Evolutionary conservation across 176 grass and related monocot species (phyloP).

Genomic region (Zea luxurians): DNA sequence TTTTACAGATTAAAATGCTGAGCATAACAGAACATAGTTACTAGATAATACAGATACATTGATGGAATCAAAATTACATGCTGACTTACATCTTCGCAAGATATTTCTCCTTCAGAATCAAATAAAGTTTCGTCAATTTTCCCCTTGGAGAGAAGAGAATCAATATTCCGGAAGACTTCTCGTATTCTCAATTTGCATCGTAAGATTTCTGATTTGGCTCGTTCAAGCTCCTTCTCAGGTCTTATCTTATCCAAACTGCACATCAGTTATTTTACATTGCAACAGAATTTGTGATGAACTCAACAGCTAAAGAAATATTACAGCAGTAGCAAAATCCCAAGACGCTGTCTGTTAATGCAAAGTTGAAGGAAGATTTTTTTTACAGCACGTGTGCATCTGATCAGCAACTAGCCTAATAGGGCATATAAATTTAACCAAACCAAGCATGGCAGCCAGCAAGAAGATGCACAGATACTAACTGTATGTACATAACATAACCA

Average conservation of each 20-base stretch:
- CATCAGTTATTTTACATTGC: constrained; percentile 17
- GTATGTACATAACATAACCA: neutral
- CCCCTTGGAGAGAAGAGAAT: constrained; percentile 56
- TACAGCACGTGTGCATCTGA: neutral
- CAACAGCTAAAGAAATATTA: constrained; percentile 13
- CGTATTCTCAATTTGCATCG: constrained; percentile 77
- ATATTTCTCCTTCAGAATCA: constrained; percentile 78
- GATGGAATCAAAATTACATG: constrained; percentile 24
- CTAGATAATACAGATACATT: neutral
- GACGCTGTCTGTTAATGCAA: neutral
- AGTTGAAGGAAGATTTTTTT: neutral
- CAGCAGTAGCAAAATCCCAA: constrained; percentile 4
- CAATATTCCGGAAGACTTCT: constrained; percentile 65
- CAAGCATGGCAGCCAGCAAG: neutral
- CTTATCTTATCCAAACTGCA: constrained; percentile 91
- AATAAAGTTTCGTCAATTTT: constrained; percentile 72
- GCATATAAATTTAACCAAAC: neutral
- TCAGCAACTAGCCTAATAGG: constrained; percentile 20
- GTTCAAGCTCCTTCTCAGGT: constrained; percentile 96
- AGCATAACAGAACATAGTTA: constrained; percentile 8
- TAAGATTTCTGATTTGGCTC: constrained; percentile 80
- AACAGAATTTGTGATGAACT: constrained; percentile 6
- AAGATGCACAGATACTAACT: neutral
- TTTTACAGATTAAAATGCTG: constrained; percentile 2
- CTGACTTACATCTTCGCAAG: constrained; percentile 68